phyloP scores from a whole-genome alignment of 805 yeast genomes.

The Nakazawaea wyomingensis region DNA sequence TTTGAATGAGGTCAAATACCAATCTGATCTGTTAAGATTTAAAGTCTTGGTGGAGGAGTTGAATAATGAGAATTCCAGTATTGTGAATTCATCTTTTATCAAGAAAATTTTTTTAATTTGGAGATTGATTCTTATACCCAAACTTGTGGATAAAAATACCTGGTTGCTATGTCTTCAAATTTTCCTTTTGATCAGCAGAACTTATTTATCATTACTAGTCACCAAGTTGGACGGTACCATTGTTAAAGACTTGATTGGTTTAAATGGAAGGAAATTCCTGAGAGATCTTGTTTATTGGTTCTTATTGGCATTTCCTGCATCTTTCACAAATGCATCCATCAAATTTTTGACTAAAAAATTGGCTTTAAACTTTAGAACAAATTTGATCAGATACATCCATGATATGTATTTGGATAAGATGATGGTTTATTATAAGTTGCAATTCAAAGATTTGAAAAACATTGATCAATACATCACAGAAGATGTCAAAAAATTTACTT shows the following conservation, averaged over 20 bases:
- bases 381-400: slow-evolving; percentile 78
- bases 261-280: slow-evolving; percentile 67
- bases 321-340: slow-evolving; percentile 87
- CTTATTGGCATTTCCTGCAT: slow-evolving; percentile 85
- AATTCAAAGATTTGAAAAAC: slow-evolving; percentile 57
- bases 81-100: slow-evolving; percentile 53
- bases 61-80: slow-evolving; percentile 18
- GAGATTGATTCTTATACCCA: slow-evolving; percentile 72
- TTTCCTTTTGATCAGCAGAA: slow-evolving; percentile 68
- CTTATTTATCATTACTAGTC: slow-evolving; percentile 80
- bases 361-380: slow-evolving; percentile 79
- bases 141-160: slow-evolving; percentile 60
- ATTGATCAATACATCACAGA: slow-evolving; percentile 85
- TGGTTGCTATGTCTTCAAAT: slow-evolving; percentile 65
- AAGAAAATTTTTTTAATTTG: slow-evolving; percentile 72
- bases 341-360: slow-evolving; percentile 71
- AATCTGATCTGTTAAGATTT: slow-evolving; percentile 50
- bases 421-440: slow-evolving; percentile 77
- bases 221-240: slow-evolving; percentile 91
- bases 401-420: slow-evolving; percentile 80
- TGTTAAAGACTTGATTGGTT: slow-evolving; percentile 81
- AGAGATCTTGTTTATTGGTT: slow-evolving; percentile 85
- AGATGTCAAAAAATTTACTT: slow-evolving; percentile 77
- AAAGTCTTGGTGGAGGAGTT: slow-evolving; percentile 34
- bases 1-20: slow-evolving; percentile 44